These are phyloP conservation scores for Fusarium sp. DNA, from an alignment of 2,329 filamentous ascomycete species.

Conservation along the genomic window DNA sequence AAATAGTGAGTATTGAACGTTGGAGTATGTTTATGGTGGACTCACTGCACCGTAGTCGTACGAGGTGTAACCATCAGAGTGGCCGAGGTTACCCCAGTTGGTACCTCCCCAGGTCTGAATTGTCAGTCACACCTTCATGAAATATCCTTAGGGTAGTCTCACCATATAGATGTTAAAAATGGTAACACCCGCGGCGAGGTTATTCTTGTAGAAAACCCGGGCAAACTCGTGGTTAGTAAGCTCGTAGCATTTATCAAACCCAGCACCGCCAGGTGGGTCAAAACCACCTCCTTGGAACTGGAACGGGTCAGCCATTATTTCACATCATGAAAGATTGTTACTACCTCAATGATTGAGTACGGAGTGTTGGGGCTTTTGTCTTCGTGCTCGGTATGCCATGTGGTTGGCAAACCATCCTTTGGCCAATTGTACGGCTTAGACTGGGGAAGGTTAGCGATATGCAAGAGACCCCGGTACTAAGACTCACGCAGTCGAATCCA, in stretches of 20 bases:
- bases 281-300: constrained; percentile 79
- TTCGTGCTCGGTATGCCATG: constrained; percentile 68
- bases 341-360: constrained; percentile 65
- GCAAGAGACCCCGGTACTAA: accelerated
- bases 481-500: constrained; percentile 65
- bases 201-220: constrained; percentile 84
- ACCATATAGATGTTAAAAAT: constrained; percentile 84
- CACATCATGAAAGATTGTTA: accelerated
- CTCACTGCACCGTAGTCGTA: constrained; percentile 66
- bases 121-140: too few relatives aligned
- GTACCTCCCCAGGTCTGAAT: constrained; percentile 82
- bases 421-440: constrained; percentile 63
- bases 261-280: constrained; percentile 79
- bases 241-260: constrained; percentile 74
- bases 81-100: constrained; percentile 85
- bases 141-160: too few relatives aligned
- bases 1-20: accelerated
- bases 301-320: accelerated
- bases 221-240: constrained; percentile 81
- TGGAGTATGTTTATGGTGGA: accelerated
- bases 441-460: constrained; percentile 12
- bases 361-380: constrained; percentile 74
- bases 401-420: constrained; percentile 50
- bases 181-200: constrained; percentile 73
- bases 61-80: constrained; percentile 73